Percentiles rank a stretch among this genome's conserved stretches.
These are phyloP conservation scores for Discostella stelligeroides DNA, from an alignment of 108 stramenopile species.

Conservation along the genomic window DNA sequence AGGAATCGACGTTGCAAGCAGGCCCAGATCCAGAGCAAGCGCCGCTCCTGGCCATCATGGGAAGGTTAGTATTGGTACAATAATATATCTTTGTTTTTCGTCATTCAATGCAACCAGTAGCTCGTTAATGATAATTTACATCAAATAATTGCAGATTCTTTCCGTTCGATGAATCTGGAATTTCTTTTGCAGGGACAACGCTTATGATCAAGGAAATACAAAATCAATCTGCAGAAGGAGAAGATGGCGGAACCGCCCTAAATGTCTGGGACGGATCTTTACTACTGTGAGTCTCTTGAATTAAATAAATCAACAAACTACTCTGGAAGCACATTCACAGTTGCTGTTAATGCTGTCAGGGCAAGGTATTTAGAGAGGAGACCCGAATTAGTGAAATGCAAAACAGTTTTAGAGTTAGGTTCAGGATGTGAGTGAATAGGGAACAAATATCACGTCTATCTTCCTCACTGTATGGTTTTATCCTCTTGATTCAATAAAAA, in stretches of 20 bases:
- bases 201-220: constrained; percentile 41
- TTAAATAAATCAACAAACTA: no score
- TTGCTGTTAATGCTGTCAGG: no score
- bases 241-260: constrained; percentile 60
- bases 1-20: constrained; percentile 6
- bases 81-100: not conserved
- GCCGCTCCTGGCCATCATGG: constrained; percentile 31
- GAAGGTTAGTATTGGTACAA: constrained; percentile 14
- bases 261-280: constrained; percentile 81
- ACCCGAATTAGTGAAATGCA: constrained; percentile 37
- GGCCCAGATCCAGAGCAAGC: not conserved
- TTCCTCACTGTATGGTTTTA: no score
- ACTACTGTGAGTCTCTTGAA: constrained; percentile 59
- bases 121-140: not conserved
- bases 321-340: no score
- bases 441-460: no score
- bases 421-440: constrained; percentile 48
- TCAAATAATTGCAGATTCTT: constrained; percentile 23
- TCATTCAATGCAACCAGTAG: not conserved
- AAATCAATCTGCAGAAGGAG: constrained; percentile 26
- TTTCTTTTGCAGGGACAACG: constrained; percentile 24
- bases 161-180: constrained; percentile 35
- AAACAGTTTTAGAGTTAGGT: constrained; percentile 67
- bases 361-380: constrained; percentile 36
- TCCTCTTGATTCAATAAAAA: not conserved